phyloP scores from a whole-genome alignment of 2,329 filamentous ascomycete species.

The Neoarthrinium moseri region DNA sequence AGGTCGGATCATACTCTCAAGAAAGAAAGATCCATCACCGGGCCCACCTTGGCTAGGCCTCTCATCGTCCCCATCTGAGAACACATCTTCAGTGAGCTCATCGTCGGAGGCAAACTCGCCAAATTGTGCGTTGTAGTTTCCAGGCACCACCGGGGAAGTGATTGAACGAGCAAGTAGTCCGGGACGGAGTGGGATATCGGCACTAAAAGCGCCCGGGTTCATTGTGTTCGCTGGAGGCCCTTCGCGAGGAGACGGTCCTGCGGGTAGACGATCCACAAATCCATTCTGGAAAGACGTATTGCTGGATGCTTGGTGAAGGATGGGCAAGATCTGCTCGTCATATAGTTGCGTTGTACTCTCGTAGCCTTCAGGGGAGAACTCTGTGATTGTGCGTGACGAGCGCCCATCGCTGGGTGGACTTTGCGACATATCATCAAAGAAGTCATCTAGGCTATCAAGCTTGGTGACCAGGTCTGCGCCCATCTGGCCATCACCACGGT shows the following conservation, averaged over 20 bases:
- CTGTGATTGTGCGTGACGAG: constrained; percentile 62
- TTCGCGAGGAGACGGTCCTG: constrained; percentile 54
- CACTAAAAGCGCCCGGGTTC: constrained; percentile 59
- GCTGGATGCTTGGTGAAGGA: constrained; percentile 81
- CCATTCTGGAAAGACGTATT: constrained; percentile 85
- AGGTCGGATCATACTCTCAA: constrained; percentile 62
- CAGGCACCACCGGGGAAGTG: constrained; percentile 71
- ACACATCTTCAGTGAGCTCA: constrained; percentile 69
- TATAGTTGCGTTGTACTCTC: constrained; percentile 82
- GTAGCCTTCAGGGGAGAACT: constrained; percentile 63
- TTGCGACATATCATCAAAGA: constrained; percentile 69
- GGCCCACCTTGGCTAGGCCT: constrained; percentile 28
- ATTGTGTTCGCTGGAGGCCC: constrained; percentile 56
- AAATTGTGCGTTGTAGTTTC: constrained; percentile 53
- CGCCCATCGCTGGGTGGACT: constrained; percentile 61
- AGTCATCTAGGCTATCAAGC: constrained; percentile 76
- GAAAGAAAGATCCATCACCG: constrained; percentile 49
- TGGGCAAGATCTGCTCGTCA: constrained; percentile 88
- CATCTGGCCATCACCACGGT: constrained; percentile 71
- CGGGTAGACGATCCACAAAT: constrained; percentile 67
- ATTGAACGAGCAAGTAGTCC: constrained; percentile 78
- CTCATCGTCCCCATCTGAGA: constrained; percentile 75
- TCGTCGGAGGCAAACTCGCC: constrained; percentile 73
- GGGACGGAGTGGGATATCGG: constrained; percentile 51
- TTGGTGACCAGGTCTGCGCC: constrained; percentile 76